phyloP scores from a whole-genome alignment of 1,284 basidiomycete species.

The Tilletia setariae region DNA sequence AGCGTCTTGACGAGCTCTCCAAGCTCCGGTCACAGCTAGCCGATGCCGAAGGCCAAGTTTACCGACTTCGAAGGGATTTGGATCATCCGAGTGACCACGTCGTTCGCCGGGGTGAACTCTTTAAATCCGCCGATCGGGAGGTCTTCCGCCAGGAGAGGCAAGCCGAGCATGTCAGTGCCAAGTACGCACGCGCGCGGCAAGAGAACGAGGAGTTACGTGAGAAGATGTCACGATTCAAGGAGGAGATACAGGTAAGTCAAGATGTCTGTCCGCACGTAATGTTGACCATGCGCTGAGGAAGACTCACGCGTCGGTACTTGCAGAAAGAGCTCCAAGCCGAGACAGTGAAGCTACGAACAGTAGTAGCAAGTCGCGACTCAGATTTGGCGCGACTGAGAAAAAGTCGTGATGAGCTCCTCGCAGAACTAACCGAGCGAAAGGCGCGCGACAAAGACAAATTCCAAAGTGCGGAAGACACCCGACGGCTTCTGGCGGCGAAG shows the following conservation, averaged over 20 bases:
- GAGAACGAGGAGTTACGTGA: constrained; percentile 45
- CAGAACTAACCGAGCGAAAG: constrained; percentile 44
- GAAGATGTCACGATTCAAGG: constrained; percentile 28
- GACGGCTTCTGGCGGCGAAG: constrained; percentile 42
- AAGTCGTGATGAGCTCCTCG: constrained; percentile 34
- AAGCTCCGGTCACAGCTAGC: constrained; percentile 11
- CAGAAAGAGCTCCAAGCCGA: constrained; percentile 37
- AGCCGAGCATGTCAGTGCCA: constrained; percentile 19
- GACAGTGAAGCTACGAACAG: constrained; percentile 67
- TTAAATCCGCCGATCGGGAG: constrained; percentile 1
- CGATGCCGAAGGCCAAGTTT: constrained; percentile 6
- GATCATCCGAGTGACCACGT: background rate
- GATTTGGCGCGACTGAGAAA: constrained; percentile 50
- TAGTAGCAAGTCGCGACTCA: constrained; percentile 69
- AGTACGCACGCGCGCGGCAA: constrained; percentile 24
- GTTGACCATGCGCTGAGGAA: background rate
- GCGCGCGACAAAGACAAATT: constrained; percentile 46
- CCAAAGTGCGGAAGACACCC: constrained; percentile 48
- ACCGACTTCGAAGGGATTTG: background rate
- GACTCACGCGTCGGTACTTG: constrained; percentile 16
- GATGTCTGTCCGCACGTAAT: background rate
- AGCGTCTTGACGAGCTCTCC: background rate
- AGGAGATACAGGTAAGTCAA: constrained; percentile 20
- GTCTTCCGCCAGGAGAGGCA: constrained; percentile 21
- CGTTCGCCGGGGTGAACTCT: constrained; percentile 2